Conservation (phyloP, 2,329 filamentous ascomycete genomes). For the Macrophomina pseudophaseolina region DNA sequence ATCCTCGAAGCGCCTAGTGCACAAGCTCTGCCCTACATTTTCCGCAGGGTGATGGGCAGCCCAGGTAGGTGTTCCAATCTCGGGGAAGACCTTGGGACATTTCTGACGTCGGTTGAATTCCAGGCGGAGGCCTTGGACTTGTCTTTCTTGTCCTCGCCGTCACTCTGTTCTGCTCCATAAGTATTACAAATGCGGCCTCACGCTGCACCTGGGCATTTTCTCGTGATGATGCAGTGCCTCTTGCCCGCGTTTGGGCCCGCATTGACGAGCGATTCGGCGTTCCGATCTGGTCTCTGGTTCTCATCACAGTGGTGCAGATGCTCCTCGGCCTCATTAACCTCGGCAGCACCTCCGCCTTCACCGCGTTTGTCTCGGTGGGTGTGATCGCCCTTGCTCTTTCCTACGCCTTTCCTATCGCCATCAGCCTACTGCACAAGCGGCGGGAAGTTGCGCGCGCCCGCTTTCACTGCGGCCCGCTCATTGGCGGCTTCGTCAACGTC, state of each 20-base stretch:
- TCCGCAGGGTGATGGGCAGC: conserved; percentile 54
- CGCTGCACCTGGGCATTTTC: conserved; percentile 54
- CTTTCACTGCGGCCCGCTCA: conserved; percentile 53
- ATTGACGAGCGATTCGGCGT: conserved; percentile 13
- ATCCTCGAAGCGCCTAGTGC: conserved; percentile 52
- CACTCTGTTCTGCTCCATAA: conserved; percentile 60
- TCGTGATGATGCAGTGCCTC: conserved; percentile 51
- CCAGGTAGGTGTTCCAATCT: conserved; percentile 35
- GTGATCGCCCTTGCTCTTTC: conserved; percentile 62
- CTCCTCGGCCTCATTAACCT: conserved; percentile 57
- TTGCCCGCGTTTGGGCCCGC: conserved; percentile 43
- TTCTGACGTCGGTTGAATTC: no score
- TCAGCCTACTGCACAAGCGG: conserved; percentile 51
- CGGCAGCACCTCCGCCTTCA: conserved; percentile 54
- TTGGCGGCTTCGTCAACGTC: conserved; percentile 54
- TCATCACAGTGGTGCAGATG: conserved; percentile 55
- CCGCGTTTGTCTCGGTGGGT: conserved; percentile 59
- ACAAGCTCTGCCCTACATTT: conserved; percentile 59
- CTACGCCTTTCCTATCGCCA: conserved; percentile 62
- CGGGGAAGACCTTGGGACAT: no score
- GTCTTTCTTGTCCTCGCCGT: conserved; percentile 57
- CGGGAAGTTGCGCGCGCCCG: conserved; percentile 54
- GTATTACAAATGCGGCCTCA: conserved; percentile 58
- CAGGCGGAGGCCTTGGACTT: conserved; percentile 53
- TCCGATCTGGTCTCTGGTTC: conserved; percentile 49